Evolutionary conservation across 129 eudicot species (phyloP).

Genomic region (Kitagawia praeruptora): DNA sequence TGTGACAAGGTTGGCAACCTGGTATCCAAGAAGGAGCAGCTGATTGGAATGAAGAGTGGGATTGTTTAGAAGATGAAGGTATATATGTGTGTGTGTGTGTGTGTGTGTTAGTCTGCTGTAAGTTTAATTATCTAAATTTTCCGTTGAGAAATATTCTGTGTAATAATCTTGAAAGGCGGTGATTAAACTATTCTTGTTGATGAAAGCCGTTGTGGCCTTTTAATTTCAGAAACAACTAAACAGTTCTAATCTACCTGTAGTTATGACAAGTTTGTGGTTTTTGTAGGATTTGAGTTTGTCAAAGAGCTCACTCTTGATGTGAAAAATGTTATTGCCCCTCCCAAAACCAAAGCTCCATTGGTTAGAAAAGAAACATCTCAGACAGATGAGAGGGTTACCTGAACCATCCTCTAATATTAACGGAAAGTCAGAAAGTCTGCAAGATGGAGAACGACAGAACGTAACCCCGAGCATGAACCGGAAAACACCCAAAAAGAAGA

Average conservation of each 20-base stretch:
- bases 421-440: conserved; percentile 28
- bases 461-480: conserved; percentile 22
- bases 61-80: conserved; percentile 89
- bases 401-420: conserved; percentile 34
- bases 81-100: conserved; percentile 4
- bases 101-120: neutral
- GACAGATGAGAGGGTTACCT: conserved; percentile 17
- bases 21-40: conserved; percentile 76
- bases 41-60: conserved; percentile 95
- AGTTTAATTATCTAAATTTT: neutral
- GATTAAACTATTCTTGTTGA: too few relatives aligned
- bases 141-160: too few relatives aligned
- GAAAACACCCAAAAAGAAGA: conserved; percentile 23
- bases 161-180: too few relatives aligned
- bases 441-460: conserved; percentile 14
- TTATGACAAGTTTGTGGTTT: conserved; percentile 7
- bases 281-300: conserved; percentile 60
- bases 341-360: conserved; percentile 46
- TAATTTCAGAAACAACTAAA: neutral
- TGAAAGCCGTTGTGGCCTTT: neutral
- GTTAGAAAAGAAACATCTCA: conserved; percentile 31
- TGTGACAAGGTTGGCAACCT: conserved; percentile 71
- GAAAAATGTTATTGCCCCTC: conserved; percentile 74
- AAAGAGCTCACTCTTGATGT: conserved; percentile 86
- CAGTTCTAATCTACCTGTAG: neutral